A percentile compares a stretch with the other conserved stretches of the same genome.
Evolutionary conservation across 176 grass and related monocot species (phyloP).

Genomic region (Aegilops tauschii): DNA sequence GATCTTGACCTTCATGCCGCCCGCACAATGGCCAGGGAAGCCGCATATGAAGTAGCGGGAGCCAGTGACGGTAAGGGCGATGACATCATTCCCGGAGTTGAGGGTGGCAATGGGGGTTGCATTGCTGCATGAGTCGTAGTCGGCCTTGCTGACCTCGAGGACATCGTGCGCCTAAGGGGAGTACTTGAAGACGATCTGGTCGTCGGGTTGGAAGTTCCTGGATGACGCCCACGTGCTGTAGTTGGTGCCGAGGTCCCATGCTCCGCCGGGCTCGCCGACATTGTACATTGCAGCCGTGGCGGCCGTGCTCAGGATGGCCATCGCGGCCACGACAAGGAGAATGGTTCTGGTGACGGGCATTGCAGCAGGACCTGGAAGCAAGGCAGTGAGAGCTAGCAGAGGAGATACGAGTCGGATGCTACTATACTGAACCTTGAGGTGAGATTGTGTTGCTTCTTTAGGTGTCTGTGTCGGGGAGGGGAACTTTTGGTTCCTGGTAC

Average conservation of each 20-base stretch:
- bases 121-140: slow-evolving; percentile 44
- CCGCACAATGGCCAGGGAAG: slow-evolving; percentile 37
- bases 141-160: slow-evolving; percentile 44
- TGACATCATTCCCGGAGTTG: slow-evolving; percentile 27
- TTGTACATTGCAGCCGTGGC: slow-evolving; percentile 43
- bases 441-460: too few species aligned
- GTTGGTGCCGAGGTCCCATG: slow-evolving; percentile 43
- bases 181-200: slow-evolving; percentile 54
- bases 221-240: slow-evolving; percentile 41
- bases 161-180: slow-evolving; percentile 26
- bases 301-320: slow-evolving; percentile 20
- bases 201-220: slow-evolving; percentile 41
- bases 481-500: too few species aligned
- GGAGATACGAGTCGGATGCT: background rate
- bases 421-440: too few species aligned
- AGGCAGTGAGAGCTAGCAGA: slow-evolving; percentile 11
- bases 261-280: slow-evolving; percentile 35
- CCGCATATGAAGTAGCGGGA: slow-evolving; percentile 69
- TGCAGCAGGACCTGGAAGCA: background rate
- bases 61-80: slow-evolving; percentile 22
- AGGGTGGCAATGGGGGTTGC: slow-evolving; percentile 19
- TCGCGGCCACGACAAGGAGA: background rate
- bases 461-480: too few species aligned
- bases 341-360: background rate
- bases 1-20: slow-evolving; percentile 51